Conservation (phyloP, 495 filamentous ascomycete genomes). For the Glonium stellatum region DNA sequence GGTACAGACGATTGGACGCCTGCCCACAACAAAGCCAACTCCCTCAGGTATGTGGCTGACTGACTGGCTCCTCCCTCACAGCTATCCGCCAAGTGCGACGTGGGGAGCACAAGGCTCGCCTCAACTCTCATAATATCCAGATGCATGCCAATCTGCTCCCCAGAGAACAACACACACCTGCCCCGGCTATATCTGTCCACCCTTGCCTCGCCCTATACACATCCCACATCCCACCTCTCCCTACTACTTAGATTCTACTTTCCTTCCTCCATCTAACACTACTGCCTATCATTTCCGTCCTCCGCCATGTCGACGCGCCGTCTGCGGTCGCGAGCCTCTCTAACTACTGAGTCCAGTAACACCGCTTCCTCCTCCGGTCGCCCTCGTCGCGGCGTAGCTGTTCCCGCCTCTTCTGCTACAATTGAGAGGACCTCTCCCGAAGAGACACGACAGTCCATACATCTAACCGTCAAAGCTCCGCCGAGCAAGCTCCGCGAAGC, state of each 20-base stretch:
- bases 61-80: constrained; percentile 5
- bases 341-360: constrained; percentile 38
- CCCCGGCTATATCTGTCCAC: constrained; percentile 5
- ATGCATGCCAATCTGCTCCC: constrained; percentile 9
- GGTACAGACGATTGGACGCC: constrained; percentile 35
- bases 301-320: constrained; percentile 44
- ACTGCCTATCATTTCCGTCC: constrained; percentile 1
- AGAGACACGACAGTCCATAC: constrained; percentile 57
- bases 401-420: constrained; percentile 41
- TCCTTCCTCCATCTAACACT: constrained; percentile 12
- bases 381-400: constrained; percentile 28
- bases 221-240: neutral
- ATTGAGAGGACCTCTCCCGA: constrained; percentile 46
- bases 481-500: constrained; percentile 75
- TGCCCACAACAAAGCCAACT: constrained; percentile 7
- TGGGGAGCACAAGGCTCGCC: constrained; percentile 18
- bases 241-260: neutral
- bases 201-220: constrained; percentile 4
- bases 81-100: constrained; percentile 7
- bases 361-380: constrained; percentile 32
- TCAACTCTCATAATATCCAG: constrained; percentile 9
- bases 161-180: constrained; percentile 1
- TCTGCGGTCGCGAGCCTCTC: constrained; percentile 43
- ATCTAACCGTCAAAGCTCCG: constrained; percentile 78
- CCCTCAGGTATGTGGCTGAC: constrained; percentile 27